Conservation (phyloP, 1,139 yeast genomes). For the Diutina mesorugosa region DNA sequence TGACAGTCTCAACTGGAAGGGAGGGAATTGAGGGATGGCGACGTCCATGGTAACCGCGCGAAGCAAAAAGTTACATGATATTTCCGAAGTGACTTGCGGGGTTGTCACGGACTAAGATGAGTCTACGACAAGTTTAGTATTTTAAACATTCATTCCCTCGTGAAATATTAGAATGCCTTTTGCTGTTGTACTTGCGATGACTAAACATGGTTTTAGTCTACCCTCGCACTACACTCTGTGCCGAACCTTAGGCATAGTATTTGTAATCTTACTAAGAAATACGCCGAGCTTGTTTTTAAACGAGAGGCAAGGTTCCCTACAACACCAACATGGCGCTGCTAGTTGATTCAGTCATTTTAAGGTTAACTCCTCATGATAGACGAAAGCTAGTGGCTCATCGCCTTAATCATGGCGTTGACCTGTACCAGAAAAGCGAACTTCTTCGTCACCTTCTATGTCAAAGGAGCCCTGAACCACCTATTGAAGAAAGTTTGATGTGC, state of each 20-base stretch:
- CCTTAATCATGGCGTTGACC: neutral
- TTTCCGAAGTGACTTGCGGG: no score
- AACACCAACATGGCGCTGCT: neutral
- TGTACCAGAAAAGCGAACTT: neutral
- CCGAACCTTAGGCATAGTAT: neutral
- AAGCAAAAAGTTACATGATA: neutral
- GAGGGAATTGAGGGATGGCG: slow-evolving; percentile 63
- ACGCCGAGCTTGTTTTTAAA: neutral
- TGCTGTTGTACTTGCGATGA: neutral
- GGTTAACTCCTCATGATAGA: neutral
- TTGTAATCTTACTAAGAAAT: neutral
- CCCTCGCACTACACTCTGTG: neutral
- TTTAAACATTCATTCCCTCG: no score
- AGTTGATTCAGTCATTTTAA: neutral
- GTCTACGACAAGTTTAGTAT: no score
- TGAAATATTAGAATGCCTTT: neutral
- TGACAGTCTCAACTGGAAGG: slow-evolving; percentile 58
- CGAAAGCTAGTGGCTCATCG: neutral
- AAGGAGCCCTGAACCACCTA: neutral
- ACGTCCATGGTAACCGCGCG: slow-evolving; percentile 10
- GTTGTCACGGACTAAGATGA: no score
- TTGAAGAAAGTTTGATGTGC: neutral
- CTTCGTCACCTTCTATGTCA: neutral
- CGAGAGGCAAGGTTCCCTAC: neutral
- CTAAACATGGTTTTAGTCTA: neutral